phyloP scores from a whole-genome alignment of 441 rosid genomes.

The Corymbia citriodora region DNA sequence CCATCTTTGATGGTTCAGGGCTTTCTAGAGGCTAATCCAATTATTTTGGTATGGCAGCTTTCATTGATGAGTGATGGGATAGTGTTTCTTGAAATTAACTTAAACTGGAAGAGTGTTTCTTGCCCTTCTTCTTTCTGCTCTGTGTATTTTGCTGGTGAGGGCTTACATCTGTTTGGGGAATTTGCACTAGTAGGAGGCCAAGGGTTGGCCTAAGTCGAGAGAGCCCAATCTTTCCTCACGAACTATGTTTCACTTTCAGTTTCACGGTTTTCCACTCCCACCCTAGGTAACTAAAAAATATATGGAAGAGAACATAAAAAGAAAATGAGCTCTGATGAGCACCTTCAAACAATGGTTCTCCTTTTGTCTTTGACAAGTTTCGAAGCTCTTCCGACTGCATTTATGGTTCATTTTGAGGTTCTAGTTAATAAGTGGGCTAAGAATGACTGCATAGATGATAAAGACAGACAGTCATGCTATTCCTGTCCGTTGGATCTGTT shows the following conservation, averaged over 20 bases:
- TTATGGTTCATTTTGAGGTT: not conserved
- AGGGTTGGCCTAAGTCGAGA: not conserved
- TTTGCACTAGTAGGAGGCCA: not conserved
- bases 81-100: not conserved
- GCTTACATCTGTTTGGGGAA: not conserved
- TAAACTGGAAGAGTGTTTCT: not conserved
- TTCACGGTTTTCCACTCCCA: not conserved
- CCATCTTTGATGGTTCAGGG: not conserved
- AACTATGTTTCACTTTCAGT: not conserved
- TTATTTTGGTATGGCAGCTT: not conserved
- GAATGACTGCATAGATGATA: not conserved
- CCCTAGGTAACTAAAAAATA: not conserved
- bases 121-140: not conserved
- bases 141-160: not conserved
- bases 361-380: not conserved
- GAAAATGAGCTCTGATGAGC: not conserved
- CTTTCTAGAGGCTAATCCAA: not conserved
- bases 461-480: not conserved
- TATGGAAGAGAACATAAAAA: not conserved
- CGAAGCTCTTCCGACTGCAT: not conserved
- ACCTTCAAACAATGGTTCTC: not conserved
- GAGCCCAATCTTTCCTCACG: not conserved
- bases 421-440: not conserved
- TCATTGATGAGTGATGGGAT: not conserved
- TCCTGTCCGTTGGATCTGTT: not conserved